Evolutionary conservation across 352 stramenopile species (phyloP).

Genomic region (Pythium phragmiticola): DNA sequence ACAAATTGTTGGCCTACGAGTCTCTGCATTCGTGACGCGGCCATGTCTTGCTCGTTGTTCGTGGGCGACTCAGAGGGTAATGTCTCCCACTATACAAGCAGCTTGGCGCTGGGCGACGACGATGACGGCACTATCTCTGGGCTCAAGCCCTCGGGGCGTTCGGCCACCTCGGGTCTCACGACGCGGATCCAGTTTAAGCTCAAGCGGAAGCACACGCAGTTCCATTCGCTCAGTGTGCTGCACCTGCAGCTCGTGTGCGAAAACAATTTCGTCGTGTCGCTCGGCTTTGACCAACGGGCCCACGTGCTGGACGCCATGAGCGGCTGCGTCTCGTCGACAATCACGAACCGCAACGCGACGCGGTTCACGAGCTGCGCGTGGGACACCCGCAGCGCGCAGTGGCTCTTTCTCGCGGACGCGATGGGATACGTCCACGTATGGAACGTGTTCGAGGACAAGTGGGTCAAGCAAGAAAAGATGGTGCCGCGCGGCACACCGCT

Average conservation of each 20-base stretch:
- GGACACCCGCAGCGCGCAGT: conserved; percentile 42
- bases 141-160: not conserved
- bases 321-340: conserved; percentile 50
- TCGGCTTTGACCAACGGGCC: conserved; percentile 74
- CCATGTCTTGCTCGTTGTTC: conserved; percentile 44
- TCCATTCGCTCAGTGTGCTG: conserved; percentile 62
- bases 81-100: conserved; percentile 56
- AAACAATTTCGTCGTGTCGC: conserved; percentile 70
- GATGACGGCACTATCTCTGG: not conserved
- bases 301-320: conserved; percentile 71
- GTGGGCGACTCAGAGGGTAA: conserved; percentile 59
- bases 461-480: conserved; percentile 42
- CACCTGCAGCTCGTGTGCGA: conserved; percentile 55
- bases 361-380: conserved; percentile 63
- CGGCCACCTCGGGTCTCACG: conserved; percentile 9
- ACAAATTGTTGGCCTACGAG: conserved; percentile 51
- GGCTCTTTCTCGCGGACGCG: conserved; percentile 56
- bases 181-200: conserved; percentile 47
- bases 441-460: conserved; percentile 68
- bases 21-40: conserved; percentile 50
- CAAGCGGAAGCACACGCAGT: conserved; percentile 58
- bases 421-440: conserved; percentile 56
- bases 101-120: conserved; percentile 8
- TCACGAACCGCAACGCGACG: conserved; percentile 42
- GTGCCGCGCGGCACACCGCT: conserved; percentile 21